Conservation (phyloP, 441 rosid genomes). For the Pelargonium cotyledonis region DNA sequence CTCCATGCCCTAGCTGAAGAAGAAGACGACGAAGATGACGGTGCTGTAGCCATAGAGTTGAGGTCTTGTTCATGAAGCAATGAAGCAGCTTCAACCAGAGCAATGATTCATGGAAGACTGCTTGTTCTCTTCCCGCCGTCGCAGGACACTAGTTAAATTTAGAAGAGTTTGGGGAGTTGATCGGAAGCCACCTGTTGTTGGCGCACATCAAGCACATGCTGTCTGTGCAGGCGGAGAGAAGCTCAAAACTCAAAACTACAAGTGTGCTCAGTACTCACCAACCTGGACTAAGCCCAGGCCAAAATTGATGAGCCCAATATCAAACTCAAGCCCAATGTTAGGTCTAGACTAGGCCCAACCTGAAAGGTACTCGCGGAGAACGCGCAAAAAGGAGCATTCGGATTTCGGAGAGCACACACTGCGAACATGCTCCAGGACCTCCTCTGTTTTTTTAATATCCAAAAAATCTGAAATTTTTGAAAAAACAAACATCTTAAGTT, state of each 20-base stretch:
- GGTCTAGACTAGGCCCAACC: too few relatives aligned
- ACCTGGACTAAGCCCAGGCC: too few relatives aligned
- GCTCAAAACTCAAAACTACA: neutral
- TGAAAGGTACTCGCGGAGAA: too few relatives aligned
- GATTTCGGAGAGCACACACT: too few relatives aligned
- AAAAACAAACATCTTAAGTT: too few relatives aligned
- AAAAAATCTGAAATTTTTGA: too few relatives aligned
- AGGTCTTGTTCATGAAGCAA: neutral
- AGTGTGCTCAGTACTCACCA: too few relatives aligned
- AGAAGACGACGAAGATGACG: constrained; percentile 7
- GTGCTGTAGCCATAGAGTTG: constrained; percentile 16
- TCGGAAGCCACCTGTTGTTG: neutral
- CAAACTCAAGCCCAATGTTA: neutral
- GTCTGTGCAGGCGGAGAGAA: neutral
- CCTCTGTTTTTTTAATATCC: too few relatives aligned
- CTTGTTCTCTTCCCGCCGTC: neutral
- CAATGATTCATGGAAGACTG: neutral
- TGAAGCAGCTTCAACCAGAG: neutral
- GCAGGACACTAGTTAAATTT: neutral
- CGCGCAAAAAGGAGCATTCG: too few relatives aligned
- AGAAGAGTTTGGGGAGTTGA: neutral
- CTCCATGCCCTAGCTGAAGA: constrained; percentile 24
- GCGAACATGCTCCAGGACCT: too few relatives aligned
- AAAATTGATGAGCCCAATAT: neutral
- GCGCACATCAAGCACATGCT: too few relatives aligned